Evolutionary conservation across 768 basidiomycete genomes (phyloP).

Genomic region (Neoboletus magnificus): DNA sequence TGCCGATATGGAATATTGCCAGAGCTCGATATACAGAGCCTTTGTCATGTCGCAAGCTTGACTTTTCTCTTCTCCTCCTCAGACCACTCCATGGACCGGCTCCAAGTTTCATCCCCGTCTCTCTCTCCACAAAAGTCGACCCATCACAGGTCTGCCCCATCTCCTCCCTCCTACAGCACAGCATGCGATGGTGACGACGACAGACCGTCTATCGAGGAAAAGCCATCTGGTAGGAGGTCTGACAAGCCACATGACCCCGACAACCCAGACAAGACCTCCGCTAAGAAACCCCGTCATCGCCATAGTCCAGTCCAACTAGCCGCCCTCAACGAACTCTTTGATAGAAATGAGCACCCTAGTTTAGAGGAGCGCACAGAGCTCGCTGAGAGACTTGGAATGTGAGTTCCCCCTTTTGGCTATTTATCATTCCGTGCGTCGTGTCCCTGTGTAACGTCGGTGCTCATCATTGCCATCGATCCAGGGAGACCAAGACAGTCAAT

Average conservation of each 20-base stretch:
- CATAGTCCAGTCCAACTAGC: constrained; percentile 70
- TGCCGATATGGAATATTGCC: constrained; percentile 40
- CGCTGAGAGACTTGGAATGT: constrained; percentile 76
- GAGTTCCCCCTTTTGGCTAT: constrained; percentile 36
- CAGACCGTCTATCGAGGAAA: constrained; percentile 21
- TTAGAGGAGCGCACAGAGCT: constrained; percentile 64
- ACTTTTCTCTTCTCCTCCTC: constrained; percentile 33
- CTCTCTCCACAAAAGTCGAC: constrained; percentile 9
- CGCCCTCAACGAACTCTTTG: constrained; percentile 76
- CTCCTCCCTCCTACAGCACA: constrained; percentile 7
- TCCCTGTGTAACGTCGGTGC: constrained; percentile 9
- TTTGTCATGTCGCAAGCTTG: constrained; percentile 37
- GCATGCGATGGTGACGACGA: constrained; percentile 23
- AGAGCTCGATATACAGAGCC: constrained; percentile 39
- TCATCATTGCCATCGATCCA: constrained; percentile 29
- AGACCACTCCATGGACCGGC: constrained; percentile 26
- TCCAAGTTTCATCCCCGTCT: constrained; percentile 12
- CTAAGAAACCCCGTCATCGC: constrained; percentile 77
- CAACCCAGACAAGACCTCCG: constrained; percentile 19
- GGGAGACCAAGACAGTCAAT: constrained; percentile 83
- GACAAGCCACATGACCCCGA: constrained; percentile 26
- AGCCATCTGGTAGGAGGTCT: constrained; percentile 19
- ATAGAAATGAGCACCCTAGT: constrained; percentile 70
- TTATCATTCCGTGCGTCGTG: constrained; percentile 16
- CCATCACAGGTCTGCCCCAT: constrained; percentile 8